These are phyloP conservation scores for Centrapalus pauciflorus DNA, from an alignment of 129 eudicot species.

Conservation along the genomic window DNA sequence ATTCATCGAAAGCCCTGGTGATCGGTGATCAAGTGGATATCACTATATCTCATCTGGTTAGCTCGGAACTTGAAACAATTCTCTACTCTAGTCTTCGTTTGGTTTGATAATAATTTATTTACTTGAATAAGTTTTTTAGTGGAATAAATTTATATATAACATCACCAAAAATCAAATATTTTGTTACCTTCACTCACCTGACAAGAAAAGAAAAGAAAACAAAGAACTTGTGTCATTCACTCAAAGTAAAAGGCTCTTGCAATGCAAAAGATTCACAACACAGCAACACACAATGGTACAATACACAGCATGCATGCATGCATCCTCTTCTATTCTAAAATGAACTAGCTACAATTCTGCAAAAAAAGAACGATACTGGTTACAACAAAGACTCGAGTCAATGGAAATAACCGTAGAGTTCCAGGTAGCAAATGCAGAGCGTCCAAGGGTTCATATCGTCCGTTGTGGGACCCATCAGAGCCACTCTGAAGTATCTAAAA, in stretches of 20 bases:
- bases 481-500: conserved; percentile 82
- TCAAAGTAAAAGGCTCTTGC: conserved; percentile 2
- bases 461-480: conserved; percentile 65
- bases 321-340: conserved; percentile 11
- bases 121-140: too few species aligned
- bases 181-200: too few species aligned
- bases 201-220: too few species aligned
- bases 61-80: too few species aligned
- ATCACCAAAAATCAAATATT: too few species aligned
- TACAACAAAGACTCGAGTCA: conserved; percentile 19
- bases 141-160: too few species aligned
- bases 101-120: too few species aligned
- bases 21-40: too few species aligned
- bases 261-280: neutral
- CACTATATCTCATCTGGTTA: too few species aligned
- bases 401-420: conserved; percentile 82
- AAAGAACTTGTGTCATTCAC: neutral
- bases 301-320: conserved; percentile 1
- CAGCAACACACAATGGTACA: neutral
- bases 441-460: conserved; percentile 76
- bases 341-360: neutral
- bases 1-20: too few species aligned
- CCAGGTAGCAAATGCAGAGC: conserved; percentile 84
- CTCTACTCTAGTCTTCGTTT: too few species aligned
- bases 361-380: neutral